Conservation (phyloP, 2,329 filamentous ascomycete species). For the Cordyceps cateniannulata region DNA sequence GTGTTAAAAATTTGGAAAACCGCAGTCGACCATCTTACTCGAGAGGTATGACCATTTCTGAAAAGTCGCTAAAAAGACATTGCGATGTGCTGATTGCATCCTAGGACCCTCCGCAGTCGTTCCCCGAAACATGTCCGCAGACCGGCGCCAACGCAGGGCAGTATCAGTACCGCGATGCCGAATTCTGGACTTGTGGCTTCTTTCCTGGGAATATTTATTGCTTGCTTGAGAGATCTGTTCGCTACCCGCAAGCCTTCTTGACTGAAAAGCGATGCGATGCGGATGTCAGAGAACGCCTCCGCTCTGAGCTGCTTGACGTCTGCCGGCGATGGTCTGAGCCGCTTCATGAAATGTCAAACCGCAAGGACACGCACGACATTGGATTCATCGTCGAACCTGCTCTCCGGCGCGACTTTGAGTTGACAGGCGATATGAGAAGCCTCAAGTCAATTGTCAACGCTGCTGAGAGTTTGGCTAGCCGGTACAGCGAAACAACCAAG, state of each 20-base stretch:
- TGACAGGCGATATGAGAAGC: conserved; percentile 33
- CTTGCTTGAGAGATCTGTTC: conserved; percentile 27
- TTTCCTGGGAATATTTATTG: conserved; percentile 32
- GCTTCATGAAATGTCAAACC: conserved; percentile 30
- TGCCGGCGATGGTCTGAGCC: conserved; percentile 27
- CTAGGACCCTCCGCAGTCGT: conserved; percentile 14
- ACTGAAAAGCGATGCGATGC: neutral
- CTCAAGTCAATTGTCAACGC: conserved; percentile 35
- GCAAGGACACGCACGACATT: conserved; percentile 47
- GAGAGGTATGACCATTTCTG: neutral
- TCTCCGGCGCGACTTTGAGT: conserved; percentile 39
- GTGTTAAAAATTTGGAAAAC: conserved; percentile 14
- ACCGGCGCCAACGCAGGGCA: conserved; percentile 20
- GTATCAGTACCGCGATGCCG: conserved; percentile 24
- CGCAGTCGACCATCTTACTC: conserved; percentile 7
- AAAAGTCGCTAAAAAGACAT: neutral
- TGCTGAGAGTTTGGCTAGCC: conserved; percentile 35
- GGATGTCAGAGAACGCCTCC: neutral
- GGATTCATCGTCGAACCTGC: conserved; percentile 47
- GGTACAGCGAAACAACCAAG: conserved; percentile 33
- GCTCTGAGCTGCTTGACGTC: conserved; percentile 17
- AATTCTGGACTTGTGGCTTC: conserved; percentile 38
- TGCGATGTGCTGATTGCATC: neutral
- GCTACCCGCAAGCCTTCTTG: conserved; percentile 21
- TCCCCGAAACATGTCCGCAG: conserved; percentile 28